phyloP scores from a whole-genome alignment of 495 filamentous ascomycete genomes.

The Neurospora discreta region DNA sequence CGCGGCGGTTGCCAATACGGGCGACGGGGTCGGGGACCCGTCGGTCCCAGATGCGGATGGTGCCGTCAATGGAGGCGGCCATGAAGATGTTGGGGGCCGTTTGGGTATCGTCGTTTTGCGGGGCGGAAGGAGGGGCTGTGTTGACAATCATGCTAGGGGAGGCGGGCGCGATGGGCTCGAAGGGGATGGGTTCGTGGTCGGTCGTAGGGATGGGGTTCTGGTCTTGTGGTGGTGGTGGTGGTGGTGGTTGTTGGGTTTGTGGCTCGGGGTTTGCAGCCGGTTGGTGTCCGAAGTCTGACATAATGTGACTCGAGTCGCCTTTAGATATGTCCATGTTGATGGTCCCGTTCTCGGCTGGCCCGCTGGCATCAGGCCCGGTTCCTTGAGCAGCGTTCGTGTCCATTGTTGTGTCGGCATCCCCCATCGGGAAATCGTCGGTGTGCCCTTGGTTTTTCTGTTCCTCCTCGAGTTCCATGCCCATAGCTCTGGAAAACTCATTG shows the following conservation, averaged over 20 bases:
- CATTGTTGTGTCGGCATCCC: constrained; percentile 10
- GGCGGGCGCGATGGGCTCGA: constrained; percentile 12
- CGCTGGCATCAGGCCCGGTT: neutral
- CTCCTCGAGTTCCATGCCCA: constrained; percentile 43
- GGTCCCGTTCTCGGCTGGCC: neutral
- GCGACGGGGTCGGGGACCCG: constrained; percentile 67
- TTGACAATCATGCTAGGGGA: constrained; percentile 23
- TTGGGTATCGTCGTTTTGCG: constrained; percentile 29
- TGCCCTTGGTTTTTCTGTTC: constrained; percentile 29
- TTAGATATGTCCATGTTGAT: constrained; percentile 14
- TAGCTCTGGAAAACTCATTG: constrained; percentile 72
- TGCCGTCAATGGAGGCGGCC: constrained; percentile 77
- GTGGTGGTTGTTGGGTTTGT: neutral
- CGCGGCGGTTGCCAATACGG: constrained; percentile 54
- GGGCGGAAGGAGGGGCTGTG: constrained; percentile 11
- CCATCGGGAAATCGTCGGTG: constrained; percentile 32
- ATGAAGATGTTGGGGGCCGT: constrained; percentile 66
- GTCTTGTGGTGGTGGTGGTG: constrained; percentile 2
- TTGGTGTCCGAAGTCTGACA: constrained; percentile 10
- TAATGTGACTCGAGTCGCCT: constrained; percentile 17
- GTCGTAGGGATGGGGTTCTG: constrained; percentile 7
- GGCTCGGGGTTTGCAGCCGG: constrained; percentile 4
- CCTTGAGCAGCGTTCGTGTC: neutral
- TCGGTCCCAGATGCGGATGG: constrained; percentile 84
- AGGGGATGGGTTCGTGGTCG: constrained; percentile 4